Evolutionary conservation across 176 grass and related monocot species (phyloP).

Genomic region (Rhipidocladum racemiflorum): DNA sequence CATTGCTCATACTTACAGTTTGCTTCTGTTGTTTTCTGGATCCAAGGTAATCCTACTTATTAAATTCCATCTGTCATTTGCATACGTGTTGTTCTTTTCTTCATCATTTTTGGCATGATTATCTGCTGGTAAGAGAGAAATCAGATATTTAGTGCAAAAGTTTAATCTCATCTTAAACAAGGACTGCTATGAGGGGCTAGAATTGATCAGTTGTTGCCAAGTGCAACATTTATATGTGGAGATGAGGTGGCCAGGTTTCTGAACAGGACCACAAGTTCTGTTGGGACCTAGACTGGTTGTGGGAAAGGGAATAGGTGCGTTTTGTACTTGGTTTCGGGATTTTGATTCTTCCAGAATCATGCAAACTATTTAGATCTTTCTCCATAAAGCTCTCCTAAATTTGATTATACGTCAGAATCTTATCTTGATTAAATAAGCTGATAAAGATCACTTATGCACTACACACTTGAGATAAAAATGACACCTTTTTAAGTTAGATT

Average conservation of each 20-base stretch:
- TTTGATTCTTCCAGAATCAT: background rate
- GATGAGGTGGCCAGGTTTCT: background rate
- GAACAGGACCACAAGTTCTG: background rate
- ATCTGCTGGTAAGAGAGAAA: constrained; percentile 11
- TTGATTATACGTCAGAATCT: background rate
- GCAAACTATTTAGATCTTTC: background rate
- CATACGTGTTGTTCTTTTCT: constrained; percentile 5
- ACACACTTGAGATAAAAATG: background rate
- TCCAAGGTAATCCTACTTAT: constrained; percentile 61
- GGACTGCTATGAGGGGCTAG: background rate
- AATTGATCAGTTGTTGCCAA: background rate
- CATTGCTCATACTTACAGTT: constrained; percentile 93
- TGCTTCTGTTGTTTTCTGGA: constrained; percentile 84
- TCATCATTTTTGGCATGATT: constrained; percentile 9
- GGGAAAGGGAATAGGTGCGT: background rate
- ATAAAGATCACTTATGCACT: constrained; percentile 14
- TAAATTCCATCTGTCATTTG: background rate
- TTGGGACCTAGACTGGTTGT: constrained; percentile 6
- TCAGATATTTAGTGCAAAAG: background rate
- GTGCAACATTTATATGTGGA: constrained; percentile 13
- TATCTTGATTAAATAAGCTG: constrained; percentile 7
- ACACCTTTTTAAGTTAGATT: background rate
- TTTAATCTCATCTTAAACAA: constrained; percentile 11
- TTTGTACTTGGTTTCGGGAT: background rate
- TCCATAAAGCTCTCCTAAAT: background rate